Base-by-base conservation (phyloP, 306 rosid species). In the Dalbergia oliveri region DNA sequence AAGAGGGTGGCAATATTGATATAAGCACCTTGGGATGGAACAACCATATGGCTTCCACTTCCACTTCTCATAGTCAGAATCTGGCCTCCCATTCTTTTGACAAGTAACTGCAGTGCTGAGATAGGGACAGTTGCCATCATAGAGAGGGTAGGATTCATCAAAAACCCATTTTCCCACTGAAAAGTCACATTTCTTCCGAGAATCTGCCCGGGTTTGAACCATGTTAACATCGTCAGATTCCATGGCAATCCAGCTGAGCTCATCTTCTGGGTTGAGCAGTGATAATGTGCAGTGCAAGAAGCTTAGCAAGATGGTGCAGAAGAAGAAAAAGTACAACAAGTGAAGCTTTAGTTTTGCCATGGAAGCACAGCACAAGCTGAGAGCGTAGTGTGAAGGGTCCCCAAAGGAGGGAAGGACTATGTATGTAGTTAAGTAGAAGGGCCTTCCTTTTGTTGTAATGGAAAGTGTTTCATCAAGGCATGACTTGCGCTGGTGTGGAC, bases 51-150 rank as follows among this genome's bases (percentile, higher is more conserved):
- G 99, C 89, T 93, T 87, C 99, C 99, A 95, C 67, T 82, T 89
- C 99, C 99, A 93, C 81, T 95, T 93, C 89, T 95, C 91, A 73
- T 95, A 93, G 70, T 91, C 93, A 5, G 97, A 95, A 88, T 95
- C 99, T 1, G 99, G 99, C 81, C 99, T 77, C 41, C 99, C 99
- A 85, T 95, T 93, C 77, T 83, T 91, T 37, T 84, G 99, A 79
- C 98, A 93, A 77, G 97, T 87, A 19, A 95, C 98, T 6, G 99
- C 92, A 33, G 92, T 77, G 81, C 92, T 89, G 7, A 95, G 97
- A 88, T 93, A 95, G 4, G 99, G 93, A 35, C 99, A 95, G 18
- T 60, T 83, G 1, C 92, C 66, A 79, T 90, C 98, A 58, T 95
- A 95, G 67, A 95, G 94, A 73, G 99, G 99, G 74, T 95, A 95